Evolutionary conservation across 2,329 filamentous ascomycete species (phyloP), one percentile per base, ranked within the genome.

Genomic region (Claviceps sp.): DNA sequence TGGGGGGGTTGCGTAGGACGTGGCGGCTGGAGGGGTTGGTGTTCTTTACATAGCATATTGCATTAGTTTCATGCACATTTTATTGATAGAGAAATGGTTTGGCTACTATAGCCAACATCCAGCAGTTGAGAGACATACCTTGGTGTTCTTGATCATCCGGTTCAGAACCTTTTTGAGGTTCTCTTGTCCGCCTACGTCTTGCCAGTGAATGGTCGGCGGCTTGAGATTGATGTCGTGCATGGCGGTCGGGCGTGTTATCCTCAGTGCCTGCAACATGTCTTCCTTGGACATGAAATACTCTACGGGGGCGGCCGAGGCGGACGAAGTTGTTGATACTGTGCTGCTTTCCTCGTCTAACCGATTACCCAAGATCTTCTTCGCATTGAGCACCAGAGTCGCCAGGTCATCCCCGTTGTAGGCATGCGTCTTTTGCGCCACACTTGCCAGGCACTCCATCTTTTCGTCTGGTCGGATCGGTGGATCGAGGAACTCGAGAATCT

Each of bases 181-280:
- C 45, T 85, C 79, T 56, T 95, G 86, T 1, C 91, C 91, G 55
- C 88, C 90, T 50, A 97, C 91, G 61, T 96, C 88, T 48, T 77
- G 74, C 89, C 89, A 97, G 65, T 77, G 78, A 30, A 95, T 83
- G 14, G 86, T 89, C 0, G 89, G 90, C 8, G 88, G 90, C 62
- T 94, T 87, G 47, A 96, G 75, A 63, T 93, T 88, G 52, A 95
- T 82, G 62, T 94, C 89, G 57, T 88, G 83, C 79, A 97, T 91
- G 3, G 88, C 87, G 1, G 85, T 89, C 1, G 91, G 88, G 11
- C 80, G 77, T n/a, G 89, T 81, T 52, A 78, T 70, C 40, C 78
- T 74, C 38, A 91, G 73, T 1, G 88, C 87, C 41, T 73, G 65
- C 37, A 81, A 73, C 50, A 88, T 75, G 60, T 89, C 82, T 9